Percentiles rank a stretch among this genome's conserved stretches.
Evolutionary conservation across 2,329 filamentous ascomycete genomes (phyloP).

Genomic region (Apiospora pterosperma): DNA sequence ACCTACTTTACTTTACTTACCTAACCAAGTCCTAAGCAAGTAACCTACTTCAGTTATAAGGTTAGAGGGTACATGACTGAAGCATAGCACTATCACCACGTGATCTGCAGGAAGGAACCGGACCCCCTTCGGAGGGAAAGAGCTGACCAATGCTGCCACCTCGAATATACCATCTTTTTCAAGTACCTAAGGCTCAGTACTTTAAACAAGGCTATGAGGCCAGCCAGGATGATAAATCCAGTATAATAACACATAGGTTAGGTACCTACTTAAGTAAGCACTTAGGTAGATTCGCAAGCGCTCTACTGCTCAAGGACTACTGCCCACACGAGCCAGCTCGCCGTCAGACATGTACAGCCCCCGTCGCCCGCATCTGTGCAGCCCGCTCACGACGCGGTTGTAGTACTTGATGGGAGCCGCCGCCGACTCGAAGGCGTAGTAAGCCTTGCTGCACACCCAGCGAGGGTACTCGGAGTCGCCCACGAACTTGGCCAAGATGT

Average conservation of each 20-base stretch:
- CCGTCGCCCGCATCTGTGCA: background rate
- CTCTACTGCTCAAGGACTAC: background rate
- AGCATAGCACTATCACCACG: background rate
- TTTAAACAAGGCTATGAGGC: too few species aligned
- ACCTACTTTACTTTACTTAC: too few species aligned
- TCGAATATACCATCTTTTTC: too few species aligned
- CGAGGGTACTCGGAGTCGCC: background rate
- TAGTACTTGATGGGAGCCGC: background rate
- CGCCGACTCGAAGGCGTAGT: conserved; percentile 1
- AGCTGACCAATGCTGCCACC: background rate
- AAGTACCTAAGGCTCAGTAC: too few species aligned
- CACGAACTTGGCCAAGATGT: background rate
- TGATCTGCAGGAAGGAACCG: background rate
- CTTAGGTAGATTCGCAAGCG: background rate
- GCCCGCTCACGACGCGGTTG: background rate
- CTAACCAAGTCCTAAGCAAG: too few species aligned
- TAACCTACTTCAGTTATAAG: too few species aligned
- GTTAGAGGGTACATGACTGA: too few species aligned
- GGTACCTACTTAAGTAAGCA: too few species aligned
- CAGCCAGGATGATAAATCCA: background rate
- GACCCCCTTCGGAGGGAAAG: background rate
- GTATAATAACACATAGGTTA: too few species aligned
- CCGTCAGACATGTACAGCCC: background rate
- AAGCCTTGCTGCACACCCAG: background rate
- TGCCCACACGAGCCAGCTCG: background rate